Evolutionary conservation across 2,329 filamentous ascomycete species (phyloP).

Genomic region (Aspergillus hortae): DNA sequence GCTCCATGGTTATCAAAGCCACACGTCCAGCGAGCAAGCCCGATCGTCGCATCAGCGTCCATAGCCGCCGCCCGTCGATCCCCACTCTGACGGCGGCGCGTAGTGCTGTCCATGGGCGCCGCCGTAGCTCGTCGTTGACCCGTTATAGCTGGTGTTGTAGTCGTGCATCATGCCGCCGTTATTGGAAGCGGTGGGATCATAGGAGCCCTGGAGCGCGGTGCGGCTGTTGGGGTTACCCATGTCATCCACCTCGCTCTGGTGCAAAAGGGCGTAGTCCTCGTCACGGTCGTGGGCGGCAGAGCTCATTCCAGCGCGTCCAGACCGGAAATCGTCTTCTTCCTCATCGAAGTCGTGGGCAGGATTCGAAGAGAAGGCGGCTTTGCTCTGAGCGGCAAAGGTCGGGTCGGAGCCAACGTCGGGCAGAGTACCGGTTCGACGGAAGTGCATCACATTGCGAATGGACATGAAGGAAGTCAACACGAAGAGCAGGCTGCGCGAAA

Average conservation of each 20-base stretch:
- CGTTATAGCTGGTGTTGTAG: slow-evolving; percentile 29
- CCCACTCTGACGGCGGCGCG: slow-evolving; percentile 19
- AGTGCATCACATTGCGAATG: slow-evolving; percentile 53
- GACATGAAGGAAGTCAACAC: slow-evolving; percentile 51
- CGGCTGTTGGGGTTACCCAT: slow-evolving; percentile 33
- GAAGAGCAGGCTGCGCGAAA: slow-evolving; percentile 49
- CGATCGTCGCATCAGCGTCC: slow-evolving; percentile 15
- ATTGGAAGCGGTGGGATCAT: slow-evolving; percentile 36
- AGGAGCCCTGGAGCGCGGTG: slow-evolving; percentile 35
- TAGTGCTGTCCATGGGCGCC: slow-evolving; percentile 38
- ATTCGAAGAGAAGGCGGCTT: slow-evolving; percentile 47
- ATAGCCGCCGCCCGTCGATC: slow-evolving; percentile 21
- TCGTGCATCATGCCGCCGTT: slow-evolving; percentile 34
- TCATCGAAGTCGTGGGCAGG: slow-evolving; percentile 44
- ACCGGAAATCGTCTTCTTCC: slow-evolving; percentile 44
- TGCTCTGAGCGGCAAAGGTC: slow-evolving; percentile 48
- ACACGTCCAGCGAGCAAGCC: slow-evolving; percentile 7
- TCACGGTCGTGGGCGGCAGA: slow-evolving; percentile 41
- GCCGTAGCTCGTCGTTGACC: slow-evolving; percentile 33
- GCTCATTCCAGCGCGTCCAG: slow-evolving; percentile 38
- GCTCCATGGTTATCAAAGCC: slow-evolving; percentile 23
- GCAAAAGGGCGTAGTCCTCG: slow-evolving; percentile 51
- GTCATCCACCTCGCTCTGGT: slow-evolving; percentile 46
- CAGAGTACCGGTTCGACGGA: slow-evolving; percentile 54
- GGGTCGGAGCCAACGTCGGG: slow-evolving; percentile 44